These are phyloP conservation scores for Geum urbanum DNA, from an alignment of 306 rosid species.

Conservation along the genomic window DNA sequence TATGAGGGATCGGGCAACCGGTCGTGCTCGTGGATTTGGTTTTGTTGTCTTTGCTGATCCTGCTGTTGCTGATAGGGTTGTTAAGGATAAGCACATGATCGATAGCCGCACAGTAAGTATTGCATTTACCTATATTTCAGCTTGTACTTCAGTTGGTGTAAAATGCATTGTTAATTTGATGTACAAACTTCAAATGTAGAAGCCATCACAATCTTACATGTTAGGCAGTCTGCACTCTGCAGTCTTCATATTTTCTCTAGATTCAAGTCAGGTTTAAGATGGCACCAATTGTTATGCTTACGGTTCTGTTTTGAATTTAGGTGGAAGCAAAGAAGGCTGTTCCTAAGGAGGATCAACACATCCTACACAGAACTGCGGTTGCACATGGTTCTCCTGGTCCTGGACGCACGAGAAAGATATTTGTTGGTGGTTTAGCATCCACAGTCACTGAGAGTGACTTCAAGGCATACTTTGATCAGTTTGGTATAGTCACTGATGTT, in stretches of 20 bases:
- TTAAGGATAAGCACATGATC: conserved; percentile 79
- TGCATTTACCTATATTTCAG: conserved; percentile 19
- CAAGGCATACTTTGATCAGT: conserved; percentile 78
- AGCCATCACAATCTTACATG: background rate
- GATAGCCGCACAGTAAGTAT: conserved; percentile 86
- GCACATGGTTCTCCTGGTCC: conserved; percentile 72
- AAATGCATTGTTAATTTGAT: conserved; percentile 8
- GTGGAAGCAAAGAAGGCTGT: conserved; percentile 99
- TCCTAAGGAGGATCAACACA: conserved; percentile 81
- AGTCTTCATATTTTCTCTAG: background rate
- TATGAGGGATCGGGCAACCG: conserved; percentile 94
- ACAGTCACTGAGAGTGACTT: conserved; percentile 78
- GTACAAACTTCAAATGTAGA: background rate
- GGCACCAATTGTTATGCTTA: conserved; percentile 30
- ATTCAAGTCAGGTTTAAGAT: background rate
- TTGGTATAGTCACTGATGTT: conserved; percentile 77
- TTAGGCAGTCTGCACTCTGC: too few relatives aligned
- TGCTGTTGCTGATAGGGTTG: conserved; percentile 77
- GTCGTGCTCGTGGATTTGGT: conserved; percentile 96
- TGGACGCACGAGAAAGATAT: conserved; percentile 78
- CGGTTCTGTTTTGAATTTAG: conserved; percentile 42
- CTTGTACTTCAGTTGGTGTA: conserved; percentile 16
- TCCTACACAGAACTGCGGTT: conserved; percentile 47
- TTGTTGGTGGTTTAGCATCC: conserved; percentile 90
- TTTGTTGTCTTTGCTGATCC: conserved; percentile 86